A percentile compares a stretch with the other conserved stretches of the same genome.
Evolutionary conservation across 2,329 filamentous ascomycete species (phyloP).

Genomic region (Cryoendolithus antarcticus): DNA sequence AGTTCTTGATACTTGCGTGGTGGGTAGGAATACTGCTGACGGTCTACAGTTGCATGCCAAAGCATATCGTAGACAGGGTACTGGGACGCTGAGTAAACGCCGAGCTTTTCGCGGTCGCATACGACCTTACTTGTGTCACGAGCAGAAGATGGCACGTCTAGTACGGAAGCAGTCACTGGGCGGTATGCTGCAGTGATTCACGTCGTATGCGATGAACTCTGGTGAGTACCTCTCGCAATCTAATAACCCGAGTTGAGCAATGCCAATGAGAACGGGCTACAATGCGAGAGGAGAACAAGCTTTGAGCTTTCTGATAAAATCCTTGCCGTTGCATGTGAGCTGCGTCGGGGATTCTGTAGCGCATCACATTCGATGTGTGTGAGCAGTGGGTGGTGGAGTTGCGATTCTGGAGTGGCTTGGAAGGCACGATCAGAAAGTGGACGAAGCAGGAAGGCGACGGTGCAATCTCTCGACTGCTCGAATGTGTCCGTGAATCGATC

Average conservation of each 20-base stretch:
- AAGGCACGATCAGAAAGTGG: no score
- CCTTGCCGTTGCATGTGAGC: constrained; percentile 10
- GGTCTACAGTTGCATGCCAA: constrained; percentile 46
- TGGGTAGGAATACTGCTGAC: no score
- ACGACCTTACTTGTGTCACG: no score
- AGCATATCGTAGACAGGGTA: constrained; percentile 49
- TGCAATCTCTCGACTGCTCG: no score
- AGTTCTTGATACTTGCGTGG: no score
- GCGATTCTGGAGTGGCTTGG: background rate
- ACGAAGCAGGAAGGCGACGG: background rate
- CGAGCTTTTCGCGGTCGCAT: background rate
- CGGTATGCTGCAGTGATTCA: no score
- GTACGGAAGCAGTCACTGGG: no score
- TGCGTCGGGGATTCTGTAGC: constrained; percentile 13
- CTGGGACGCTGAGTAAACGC: constrained; percentile 27
- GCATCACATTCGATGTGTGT: constrained; percentile 10
- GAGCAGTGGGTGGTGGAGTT: background rate
- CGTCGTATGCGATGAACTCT: background rate
- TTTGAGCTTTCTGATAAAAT: constrained; percentile 20
- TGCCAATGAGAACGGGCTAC: constrained; percentile 51
- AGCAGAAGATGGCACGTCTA: no score
- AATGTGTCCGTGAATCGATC: no score
- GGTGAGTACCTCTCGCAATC: constrained; percentile 47
- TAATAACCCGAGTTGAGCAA: constrained; percentile 50
- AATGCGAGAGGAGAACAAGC: constrained; percentile 53